Percentiles rank a stretch among this genome's conserved stretches.
phyloP scores from a whole-genome alignment of 805 yeast species.

The Ogataea angusta region DNA sequence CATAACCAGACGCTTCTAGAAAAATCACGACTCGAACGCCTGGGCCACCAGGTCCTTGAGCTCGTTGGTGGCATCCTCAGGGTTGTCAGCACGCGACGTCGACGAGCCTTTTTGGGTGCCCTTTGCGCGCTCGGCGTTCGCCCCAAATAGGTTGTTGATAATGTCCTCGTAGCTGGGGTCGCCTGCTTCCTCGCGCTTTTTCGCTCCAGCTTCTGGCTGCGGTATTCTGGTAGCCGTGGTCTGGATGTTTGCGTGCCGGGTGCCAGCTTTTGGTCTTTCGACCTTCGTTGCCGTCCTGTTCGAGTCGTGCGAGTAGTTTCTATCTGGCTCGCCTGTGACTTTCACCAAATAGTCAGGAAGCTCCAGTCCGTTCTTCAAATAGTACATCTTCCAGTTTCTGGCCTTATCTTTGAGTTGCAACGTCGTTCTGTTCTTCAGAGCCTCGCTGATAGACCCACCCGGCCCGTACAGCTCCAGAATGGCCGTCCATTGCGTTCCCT shows the following conservation, averaged over 20 bases:
- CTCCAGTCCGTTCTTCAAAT: constrained; percentile 67
- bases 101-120: not conserved
- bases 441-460: constrained; percentile 84
- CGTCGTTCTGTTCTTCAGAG: constrained; percentile 81
- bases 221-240: constrained; percentile 12
- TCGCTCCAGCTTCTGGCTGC: constrained; percentile 6
- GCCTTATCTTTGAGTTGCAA: constrained; percentile 96
- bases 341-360: constrained; percentile 76
- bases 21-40: constrained; percentile 27
- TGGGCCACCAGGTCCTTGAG: constrained; percentile 34
- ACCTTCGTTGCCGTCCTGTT: constrained; percentile 10
- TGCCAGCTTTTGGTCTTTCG: constrained; percentile 24
- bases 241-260: constrained; percentile 15
- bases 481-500: constrained; percentile 94
- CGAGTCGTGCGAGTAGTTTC: constrained; percentile 11
- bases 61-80: constrained; percentile 28
- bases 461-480: constrained; percentile 90
- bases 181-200: constrained; percentile 6
- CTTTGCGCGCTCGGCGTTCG: constrained; percentile 8
- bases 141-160: constrained; percentile 22
- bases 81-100: constrained; percentile 8
- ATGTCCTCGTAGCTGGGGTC: constrained; percentile 25
- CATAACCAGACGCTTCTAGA: constrained; percentile 16
- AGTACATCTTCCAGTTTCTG: constrained; percentile 89
- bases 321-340: constrained; percentile 83